Conservation (phyloP, 768 basidiomycete genomes). For the Hericium alpestre region DNA sequence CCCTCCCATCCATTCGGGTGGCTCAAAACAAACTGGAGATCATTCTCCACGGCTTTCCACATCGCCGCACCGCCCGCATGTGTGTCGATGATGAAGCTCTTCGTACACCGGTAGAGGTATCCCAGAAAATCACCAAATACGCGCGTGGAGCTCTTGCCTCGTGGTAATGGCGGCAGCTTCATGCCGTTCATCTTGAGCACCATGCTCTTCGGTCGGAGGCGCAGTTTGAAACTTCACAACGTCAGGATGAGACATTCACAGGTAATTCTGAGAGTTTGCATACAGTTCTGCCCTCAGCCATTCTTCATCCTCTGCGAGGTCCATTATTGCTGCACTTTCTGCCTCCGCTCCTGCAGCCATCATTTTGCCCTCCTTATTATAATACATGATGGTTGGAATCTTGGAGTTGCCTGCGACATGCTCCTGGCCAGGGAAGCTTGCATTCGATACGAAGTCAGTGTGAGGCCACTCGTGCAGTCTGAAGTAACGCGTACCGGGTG, state of each 20-base stretch:
- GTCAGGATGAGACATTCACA: background rate
- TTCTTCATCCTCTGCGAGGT: conserved; percentile 65
- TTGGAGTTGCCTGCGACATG: conserved; percentile 80
- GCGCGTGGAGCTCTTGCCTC: conserved; percentile 56
- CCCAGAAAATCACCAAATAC: conserved; percentile 73
- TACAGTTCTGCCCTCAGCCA: conserved; percentile 74
- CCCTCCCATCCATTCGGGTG: conserved; percentile 82
- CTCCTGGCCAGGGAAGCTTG: conserved; percentile 74
- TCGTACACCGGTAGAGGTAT: conserved; percentile 66
- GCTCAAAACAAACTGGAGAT: conserved; percentile 65
- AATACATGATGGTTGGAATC: conserved; percentile 71
- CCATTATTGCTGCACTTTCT: conserved; percentile 43
- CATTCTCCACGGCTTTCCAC: conserved; percentile 60
- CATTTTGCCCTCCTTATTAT: conserved; percentile 54
- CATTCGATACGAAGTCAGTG: no score
- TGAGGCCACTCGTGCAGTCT: background rate
- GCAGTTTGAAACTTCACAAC: conserved; percentile 60
- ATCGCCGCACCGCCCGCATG: conserved; percentile 64
- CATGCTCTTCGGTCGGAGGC: conserved; percentile 68
- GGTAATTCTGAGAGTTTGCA: conserved; percentile 18
- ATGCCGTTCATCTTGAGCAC: conserved; percentile 78
- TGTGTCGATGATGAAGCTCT: conserved; percentile 69
- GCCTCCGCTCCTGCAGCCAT: conserved; percentile 72
- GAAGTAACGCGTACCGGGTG: conserved; percentile 42
- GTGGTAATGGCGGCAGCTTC: conserved; percentile 59